phyloP scores from a whole-genome alignment of 2,329 filamentous ascomycete species.

The Cladosporium austrohemisphaericum region DNA sequence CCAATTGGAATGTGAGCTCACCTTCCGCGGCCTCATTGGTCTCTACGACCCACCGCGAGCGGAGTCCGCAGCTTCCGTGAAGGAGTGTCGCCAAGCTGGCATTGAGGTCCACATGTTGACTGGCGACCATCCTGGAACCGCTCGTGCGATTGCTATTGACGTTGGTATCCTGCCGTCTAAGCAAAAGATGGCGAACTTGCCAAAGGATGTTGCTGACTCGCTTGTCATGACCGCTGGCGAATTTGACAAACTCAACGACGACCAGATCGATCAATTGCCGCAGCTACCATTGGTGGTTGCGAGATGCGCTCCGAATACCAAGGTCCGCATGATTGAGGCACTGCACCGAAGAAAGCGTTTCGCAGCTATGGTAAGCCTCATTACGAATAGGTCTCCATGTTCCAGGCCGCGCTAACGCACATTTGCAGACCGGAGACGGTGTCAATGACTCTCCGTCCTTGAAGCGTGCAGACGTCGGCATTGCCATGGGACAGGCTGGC shows the following conservation, averaged over 20 bases:
- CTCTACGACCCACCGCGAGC: conserved; percentile 82
- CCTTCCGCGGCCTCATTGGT: conserved; percentile 73
- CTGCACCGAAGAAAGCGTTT: conserved; percentile 71
- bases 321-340: conserved; percentile 87
- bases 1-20: conserved; percentile 63
- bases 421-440: conserved; percentile 64
- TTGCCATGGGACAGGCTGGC: conserved; percentile 78
- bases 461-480: conserved; percentile 77
- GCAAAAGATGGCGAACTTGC: conserved; percentile 55
- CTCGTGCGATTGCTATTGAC: conserved; percentile 71
- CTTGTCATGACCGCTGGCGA: conserved; percentile 67
- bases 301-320: conserved; percentile 78
- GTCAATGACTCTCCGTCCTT: conserved; percentile 84
- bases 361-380: conserved; percentile 70
- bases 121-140: conserved; percentile 77
- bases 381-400: too few relatives aligned
- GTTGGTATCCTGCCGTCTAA: conserved; percentile 63
- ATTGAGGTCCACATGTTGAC: conserved; percentile 83
- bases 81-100: conserved; percentile 66
- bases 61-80: conserved; percentile 71
- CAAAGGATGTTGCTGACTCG: conserved; percentile 58
- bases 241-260: conserved; percentile 63
- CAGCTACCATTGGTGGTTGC: conserved; percentile 78
- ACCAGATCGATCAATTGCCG: conserved; percentile 70
- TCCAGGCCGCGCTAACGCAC: background rate